Conservation (phyloP, 73 alveolate genomes). For the Durusdinium trenchii region DNA sequence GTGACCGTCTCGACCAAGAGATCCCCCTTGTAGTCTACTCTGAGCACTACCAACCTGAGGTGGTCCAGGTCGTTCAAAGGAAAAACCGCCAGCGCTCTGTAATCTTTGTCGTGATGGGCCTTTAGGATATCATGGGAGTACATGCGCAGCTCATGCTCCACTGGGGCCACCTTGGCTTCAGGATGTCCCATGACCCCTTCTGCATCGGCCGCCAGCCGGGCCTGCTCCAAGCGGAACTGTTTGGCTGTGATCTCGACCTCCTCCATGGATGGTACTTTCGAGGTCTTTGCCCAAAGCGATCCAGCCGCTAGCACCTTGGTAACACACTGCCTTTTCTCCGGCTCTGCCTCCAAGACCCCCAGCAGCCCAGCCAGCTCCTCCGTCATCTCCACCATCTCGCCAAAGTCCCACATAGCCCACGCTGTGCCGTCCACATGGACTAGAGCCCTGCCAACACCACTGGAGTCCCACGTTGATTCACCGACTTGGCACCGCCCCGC, state of each 20-base stretch:
- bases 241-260: not conserved
- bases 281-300: not conserved
- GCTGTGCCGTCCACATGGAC: not conserved
- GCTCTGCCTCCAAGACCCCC: not conserved
- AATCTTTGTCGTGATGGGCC: constrained; percentile 41
- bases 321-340: constrained; percentile 12
- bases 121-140: not conserved
- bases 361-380: constrained; percentile 7
- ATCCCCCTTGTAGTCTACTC: constrained; percentile 1
- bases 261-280: not conserved
- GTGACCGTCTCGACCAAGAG: not conserved
- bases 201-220: not conserved
- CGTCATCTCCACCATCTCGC: not conserved
- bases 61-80: not conserved
- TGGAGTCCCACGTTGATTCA: not conserved
- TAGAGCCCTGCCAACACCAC: not conserved
- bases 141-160: constrained; percentile 16
- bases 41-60: not conserved
- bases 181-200: not conserved
- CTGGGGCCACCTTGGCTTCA: not conserved
- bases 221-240: not conserved
- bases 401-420: not conserved
- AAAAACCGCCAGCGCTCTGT: not conserved
- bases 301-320: not conserved
- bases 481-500: not conserved